phyloP scores from a whole-genome alignment of 345 rosid species.

The Eucalyptus sp. region DNA sequence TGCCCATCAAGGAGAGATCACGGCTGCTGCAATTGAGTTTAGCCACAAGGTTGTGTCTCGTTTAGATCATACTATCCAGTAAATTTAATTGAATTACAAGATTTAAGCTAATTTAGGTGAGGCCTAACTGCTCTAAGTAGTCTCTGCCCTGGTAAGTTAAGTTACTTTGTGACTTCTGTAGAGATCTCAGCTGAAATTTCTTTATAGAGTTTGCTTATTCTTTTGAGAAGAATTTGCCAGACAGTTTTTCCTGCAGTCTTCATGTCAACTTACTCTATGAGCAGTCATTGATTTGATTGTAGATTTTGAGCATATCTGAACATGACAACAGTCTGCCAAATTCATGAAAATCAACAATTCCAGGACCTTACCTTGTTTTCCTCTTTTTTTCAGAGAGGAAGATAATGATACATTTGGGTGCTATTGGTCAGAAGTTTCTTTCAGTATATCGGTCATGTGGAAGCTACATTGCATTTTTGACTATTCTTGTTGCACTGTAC shows the following conservation, averaged over 20 bases:
- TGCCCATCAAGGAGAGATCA: neutral
- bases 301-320: neutral
- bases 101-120: neutral
- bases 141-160: neutral
- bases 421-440: conserved; percentile 21
- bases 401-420: conserved; percentile 16
- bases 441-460: conserved; percentile 32
- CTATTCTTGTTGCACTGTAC: conserved; percentile 29
- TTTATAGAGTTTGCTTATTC: neutral
- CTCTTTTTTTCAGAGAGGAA: conserved; percentile 9
- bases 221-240: neutral
- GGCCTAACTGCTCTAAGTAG: neutral
- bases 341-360: neutral
- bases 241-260: neutral
- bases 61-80: neutral
- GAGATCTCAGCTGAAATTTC: neutral
- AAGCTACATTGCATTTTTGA: conserved; percentile 26
- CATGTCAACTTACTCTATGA: neutral
- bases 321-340: neutral
- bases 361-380: neutral
- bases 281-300: neutral
- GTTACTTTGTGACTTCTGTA: neutral
- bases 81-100: neutral
- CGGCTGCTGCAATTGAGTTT: neutral
- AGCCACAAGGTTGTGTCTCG: neutral